Evolutionary conservation across 208 protist species (phyloP), one percentile per base, ranked within the genome.

Genomic region (Lotmaria passim): DNA sequence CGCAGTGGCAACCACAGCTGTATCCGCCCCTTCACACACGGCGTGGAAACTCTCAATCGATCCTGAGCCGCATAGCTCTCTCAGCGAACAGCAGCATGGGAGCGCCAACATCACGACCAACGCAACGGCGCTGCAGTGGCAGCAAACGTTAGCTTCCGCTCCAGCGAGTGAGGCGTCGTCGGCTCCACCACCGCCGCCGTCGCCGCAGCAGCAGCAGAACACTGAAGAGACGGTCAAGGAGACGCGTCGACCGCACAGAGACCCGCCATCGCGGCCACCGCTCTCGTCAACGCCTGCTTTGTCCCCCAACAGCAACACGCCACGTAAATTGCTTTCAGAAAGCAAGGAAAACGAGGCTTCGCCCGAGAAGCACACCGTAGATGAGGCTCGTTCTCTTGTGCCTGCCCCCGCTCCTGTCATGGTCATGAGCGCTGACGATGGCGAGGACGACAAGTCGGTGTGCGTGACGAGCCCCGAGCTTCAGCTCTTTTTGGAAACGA

Each of bases 401-500:
- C 7, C 10, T 39, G n/a, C 26, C n/a, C 24, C 39, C 14, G 28
- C 24, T 8, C n/a, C 24, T 23, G 34, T 24, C 7, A 56, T 21
- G 23, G 28, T 34, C 17, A 8, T 24, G 23, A n/a, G n/a, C 28
- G 62, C 43, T n/a, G 12, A 55, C 17, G 33, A 39, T 57, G 8
- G 46, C 65, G 23, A 60, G 48, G 48, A 34, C 36, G 34, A 46
- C 65, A 33, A 51, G 60, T 23, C 41, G 26, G 52, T 78, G 61
- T 68, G 59, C 31, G 56, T 88, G 24, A 87, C 81, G 12, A 94
- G 78, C 59, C 83, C 78, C 4, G 73, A 73, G 51, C 69, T 94
- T 69, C 86, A 89, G 66, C 65, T 73, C 31, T 94, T 92, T 51
- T 58, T 94, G 31, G 85, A 91, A 63, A 61, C 57, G 34, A 87